Conservation (phyloP, 768 basidiomycete genomes). For the Russula brevipes region DNA sequence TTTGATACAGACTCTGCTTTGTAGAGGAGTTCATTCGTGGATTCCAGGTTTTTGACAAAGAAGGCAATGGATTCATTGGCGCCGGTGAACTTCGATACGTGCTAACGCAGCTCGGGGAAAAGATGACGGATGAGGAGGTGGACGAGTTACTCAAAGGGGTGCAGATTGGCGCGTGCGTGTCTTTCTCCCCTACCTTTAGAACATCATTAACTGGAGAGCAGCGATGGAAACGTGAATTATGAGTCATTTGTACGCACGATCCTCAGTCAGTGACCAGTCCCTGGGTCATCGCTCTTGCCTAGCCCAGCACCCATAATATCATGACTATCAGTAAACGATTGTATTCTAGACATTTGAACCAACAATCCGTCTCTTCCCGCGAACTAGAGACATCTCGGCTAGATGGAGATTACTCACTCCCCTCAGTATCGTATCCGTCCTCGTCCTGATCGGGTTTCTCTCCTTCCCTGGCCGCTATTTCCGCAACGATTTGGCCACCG, state of each 20-base stretch:
- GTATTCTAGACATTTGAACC: neutral
- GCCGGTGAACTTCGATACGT: constrained; percentile 81
- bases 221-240: constrained; percentile 96
- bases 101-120: constrained; percentile 93
- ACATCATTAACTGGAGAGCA: constrained; percentile 31
- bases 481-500: constrained; percentile 33
- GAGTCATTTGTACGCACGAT: constrained; percentile 95
- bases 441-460: constrained; percentile 6
- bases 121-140: constrained; percentile 96
- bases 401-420: constrained; percentile 12
- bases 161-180: constrained; percentile 76
- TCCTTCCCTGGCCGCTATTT: constrained; percentile 11
- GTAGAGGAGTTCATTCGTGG: constrained; percentile 98
- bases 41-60: constrained; percentile 98
- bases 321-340: constrained; percentile 6
- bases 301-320: neutral
- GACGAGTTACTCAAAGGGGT: constrained; percentile 97
- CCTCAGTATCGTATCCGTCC: constrained; percentile 26
- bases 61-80: constrained; percentile 87
- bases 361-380: neutral
- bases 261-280: constrained; percentile 62
- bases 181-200: constrained; percentile 6
- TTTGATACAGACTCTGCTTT: neutral
- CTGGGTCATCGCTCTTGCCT: neutral
- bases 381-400: neutral